Conservation (phyloP, 768 basidiomycete genomes). For the Mycena chlorophos region DNA sequence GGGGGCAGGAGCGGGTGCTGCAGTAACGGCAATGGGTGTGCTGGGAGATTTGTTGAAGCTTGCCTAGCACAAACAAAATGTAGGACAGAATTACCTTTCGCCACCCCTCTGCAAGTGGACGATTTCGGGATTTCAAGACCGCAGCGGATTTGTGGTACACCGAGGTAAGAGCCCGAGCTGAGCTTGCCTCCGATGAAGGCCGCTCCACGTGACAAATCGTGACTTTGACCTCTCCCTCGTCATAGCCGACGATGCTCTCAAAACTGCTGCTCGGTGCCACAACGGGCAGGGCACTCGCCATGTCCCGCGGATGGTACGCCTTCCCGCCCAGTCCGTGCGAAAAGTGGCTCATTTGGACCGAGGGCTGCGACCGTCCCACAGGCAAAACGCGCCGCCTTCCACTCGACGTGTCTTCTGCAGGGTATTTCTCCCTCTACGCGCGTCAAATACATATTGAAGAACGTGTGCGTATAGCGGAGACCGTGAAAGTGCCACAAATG, state of each 20-base stretch:
- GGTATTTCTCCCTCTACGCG: constrained; percentile 45
- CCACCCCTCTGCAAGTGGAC: no score
- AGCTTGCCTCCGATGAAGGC: no score
- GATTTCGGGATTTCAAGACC: no score
- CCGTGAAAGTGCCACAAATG: constrained; percentile 95
- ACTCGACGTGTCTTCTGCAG: constrained; percentile 67
- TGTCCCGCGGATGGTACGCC: constrained; percentile 53
- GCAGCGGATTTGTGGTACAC: no score
- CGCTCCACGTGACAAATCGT: no score
- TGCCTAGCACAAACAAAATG: constrained; percentile 21
- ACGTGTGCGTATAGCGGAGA: constrained; percentile 58
- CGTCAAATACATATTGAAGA: neutral
- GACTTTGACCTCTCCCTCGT: no score
- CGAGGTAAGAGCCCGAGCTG: no score
- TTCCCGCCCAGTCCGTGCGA: constrained; percentile 4
- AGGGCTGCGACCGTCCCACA: constrained; percentile 51
- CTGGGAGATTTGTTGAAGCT: constrained; percentile 80
- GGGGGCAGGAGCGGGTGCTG: constrained; percentile 96
- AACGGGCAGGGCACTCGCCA: constrained; percentile 33
- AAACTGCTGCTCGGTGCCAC: constrained; percentile 51
- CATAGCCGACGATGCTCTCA: constrained; percentile 55
- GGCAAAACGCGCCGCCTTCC: constrained; percentile 61
- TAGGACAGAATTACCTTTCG: neutral
- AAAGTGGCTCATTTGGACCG: constrained; percentile 11
- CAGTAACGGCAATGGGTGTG: constrained; percentile 98